Percentiles rank a stretch among this genome's conserved stretches.
Conservation (phyloP, 2,329 filamentous ascomycete genomes). For the Trichoderma aggressivum region DNA sequence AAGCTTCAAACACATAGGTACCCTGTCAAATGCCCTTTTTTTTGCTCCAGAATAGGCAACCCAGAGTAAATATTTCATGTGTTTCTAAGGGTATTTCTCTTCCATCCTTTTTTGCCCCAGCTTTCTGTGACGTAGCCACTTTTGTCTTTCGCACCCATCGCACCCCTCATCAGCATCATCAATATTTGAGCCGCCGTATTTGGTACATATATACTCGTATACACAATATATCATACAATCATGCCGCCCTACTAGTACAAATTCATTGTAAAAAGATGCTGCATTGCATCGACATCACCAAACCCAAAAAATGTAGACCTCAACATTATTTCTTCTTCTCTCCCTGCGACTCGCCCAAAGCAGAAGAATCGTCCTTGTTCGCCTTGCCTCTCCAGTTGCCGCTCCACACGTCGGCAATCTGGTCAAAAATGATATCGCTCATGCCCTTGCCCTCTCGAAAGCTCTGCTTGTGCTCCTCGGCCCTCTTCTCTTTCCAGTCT, state of each 20-base stretch:
- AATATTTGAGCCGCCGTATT: not conserved
- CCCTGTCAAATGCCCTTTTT: not conserved
- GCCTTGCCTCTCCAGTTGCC: constrained; percentile 35
- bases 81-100: too few relatives aligned
- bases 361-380: constrained; percentile 21
- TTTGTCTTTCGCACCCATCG: not conserved
- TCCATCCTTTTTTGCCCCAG: not conserved
- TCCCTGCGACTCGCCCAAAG: constrained; percentile 12
- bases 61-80: too few relatives aligned
- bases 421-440: constrained; percentile 54
- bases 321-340: constrained; percentile 20
- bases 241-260: not conserved
- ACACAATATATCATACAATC: not conserved
- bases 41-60: too few relatives aligned
- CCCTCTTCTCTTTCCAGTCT: constrained; percentile 52
- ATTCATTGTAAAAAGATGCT: not conserved
- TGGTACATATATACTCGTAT: not conserved
- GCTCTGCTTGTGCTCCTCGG: constrained; percentile 50
- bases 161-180: not conserved
- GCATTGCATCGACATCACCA: not conserved
- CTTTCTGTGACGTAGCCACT: not conserved
- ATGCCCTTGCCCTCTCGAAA: constrained; percentile 55
- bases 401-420: constrained; percentile 53
- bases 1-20: not conserved
- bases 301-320: not conserved